These are phyloP conservation scores for Geotrichum phurueaensis DNA, from an alignment of 1,139 yeast genomes.

Conservation along the genomic window DNA sequence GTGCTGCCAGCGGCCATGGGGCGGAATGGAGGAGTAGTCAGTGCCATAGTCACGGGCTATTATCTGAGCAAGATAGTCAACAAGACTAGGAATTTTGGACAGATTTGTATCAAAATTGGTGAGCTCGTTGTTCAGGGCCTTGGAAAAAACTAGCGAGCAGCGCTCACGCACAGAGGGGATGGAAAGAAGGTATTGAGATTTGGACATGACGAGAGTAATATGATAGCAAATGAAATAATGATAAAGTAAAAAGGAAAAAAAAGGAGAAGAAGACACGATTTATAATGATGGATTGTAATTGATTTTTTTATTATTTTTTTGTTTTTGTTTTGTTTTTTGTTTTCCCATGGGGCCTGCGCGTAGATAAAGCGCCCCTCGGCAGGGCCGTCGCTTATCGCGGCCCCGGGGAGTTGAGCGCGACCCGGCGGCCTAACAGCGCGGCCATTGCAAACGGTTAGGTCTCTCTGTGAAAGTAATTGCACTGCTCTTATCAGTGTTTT, in stretches of 20 bases:
- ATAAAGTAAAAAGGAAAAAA: neutral
- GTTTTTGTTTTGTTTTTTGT: too few relatives aligned
- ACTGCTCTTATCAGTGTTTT: too few relatives aligned
- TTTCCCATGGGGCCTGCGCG: neutral
- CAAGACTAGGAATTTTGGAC: slow-evolving; percentile 38
- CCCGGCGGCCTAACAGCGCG: neutral
- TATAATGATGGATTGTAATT: neutral
- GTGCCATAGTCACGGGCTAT: slow-evolving; percentile 41
- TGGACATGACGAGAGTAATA: neutral
- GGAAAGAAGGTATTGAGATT: slow-evolving; percentile 38
- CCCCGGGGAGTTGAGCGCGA: neutral
- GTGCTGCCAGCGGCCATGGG: slow-evolving; percentile 62
- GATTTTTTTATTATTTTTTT: neutral
- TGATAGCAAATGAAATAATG: neutral
- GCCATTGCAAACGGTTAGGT: too few relatives aligned
- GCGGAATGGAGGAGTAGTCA: slow-evolving; percentile 43
- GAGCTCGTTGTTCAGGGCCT: slow-evolving; percentile 36
- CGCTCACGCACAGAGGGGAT: slow-evolving; percentile 51
- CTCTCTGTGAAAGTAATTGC: too few relatives aligned
- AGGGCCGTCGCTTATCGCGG: neutral
- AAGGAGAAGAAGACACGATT: neutral
- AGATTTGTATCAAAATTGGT: slow-evolving; percentile 44
- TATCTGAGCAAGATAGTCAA: slow-evolving; percentile 41
- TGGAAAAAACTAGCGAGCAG: slow-evolving; percentile 39
- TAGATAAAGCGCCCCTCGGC: neutral